These are phyloP conservation scores for Oryza brachyantha DNA, from an alignment of 176 grass and related monocot genomes.

Conservation along the genomic window DNA sequence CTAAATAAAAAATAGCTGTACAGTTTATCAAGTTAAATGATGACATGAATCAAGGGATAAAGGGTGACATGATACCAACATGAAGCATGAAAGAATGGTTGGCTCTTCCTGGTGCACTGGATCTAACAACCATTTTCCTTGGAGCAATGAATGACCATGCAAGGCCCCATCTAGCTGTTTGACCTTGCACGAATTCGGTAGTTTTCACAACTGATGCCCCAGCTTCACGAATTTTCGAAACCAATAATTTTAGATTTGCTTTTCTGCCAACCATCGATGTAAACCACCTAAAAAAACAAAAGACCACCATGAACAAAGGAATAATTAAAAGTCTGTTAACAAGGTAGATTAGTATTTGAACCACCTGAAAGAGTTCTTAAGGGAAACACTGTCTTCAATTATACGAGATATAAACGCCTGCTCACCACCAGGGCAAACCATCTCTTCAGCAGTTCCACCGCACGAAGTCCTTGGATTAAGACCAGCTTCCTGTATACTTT, in stretches of 20 bases:
- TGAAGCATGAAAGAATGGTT: slow-evolving; percentile 78
- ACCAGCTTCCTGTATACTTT: slow-evolving; percentile 74
- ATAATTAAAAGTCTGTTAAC: not conserved
- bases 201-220: slow-evolving; percentile 75
- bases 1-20: not conserved
- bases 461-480: slow-evolving; percentile 83
- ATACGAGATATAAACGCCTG: slow-evolving; percentile 62
- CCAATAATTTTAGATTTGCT: slow-evolving; percentile 71
- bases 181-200: slow-evolving; percentile 95
- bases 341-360: not conserved
- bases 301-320: not conserved
- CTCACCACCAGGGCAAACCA: slow-evolving; percentile 84
- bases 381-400: slow-evolving; percentile 72
- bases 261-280: slow-evolving; percentile 97
- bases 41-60: not conserved
- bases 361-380: slow-evolving; percentile 81
- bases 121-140: slow-evolving; percentile 42
- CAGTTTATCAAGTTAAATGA: not conserved
- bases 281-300: slow-evolving; percentile 64
- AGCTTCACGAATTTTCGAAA: slow-evolving; percentile 53
- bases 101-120: slow-evolving; percentile 52
- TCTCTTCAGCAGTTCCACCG: slow-evolving; percentile 68
- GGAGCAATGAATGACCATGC: slow-evolving; percentile 94
- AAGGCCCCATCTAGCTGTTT: slow-evolving; percentile 86
- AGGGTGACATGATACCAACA: slow-evolving; percentile 33